Evolutionary conservation across 352 stramenopile species (phyloP).

Genomic region (Peronospora belbahrii): DNA sequence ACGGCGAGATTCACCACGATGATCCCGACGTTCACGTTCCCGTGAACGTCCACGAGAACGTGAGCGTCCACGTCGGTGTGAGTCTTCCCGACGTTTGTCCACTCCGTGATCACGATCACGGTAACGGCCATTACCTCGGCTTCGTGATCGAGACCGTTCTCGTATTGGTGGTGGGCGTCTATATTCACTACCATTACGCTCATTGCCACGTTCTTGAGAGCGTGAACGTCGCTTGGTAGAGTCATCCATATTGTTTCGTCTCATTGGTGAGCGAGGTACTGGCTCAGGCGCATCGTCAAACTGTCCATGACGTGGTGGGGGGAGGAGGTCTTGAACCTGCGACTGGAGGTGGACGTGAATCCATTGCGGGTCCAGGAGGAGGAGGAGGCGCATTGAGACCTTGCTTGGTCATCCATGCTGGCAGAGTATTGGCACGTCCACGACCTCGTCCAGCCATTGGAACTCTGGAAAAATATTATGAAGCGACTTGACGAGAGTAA

Average conservation of each 20-base stretch:
- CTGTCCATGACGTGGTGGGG: constrained; percentile 37
- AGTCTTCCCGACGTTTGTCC: constrained; percentile 16
- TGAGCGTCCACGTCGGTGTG: constrained; percentile 12
- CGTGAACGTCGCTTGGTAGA: constrained; percentile 20
- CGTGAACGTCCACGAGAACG: constrained; percentile 13
- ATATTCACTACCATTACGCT: constrained; percentile 3
- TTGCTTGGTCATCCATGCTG: constrained; percentile 82
- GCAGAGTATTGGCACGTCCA: constrained; percentile 59
- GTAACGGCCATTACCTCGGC: constrained; percentile 12
- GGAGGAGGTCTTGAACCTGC: constrained; percentile 6
- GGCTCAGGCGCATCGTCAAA: constrained; percentile 58
- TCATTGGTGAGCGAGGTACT: constrained; percentile 5
- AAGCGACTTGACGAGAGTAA: background rate
- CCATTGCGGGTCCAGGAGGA: constrained; percentile 4
- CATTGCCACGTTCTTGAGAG: constrained; percentile 14
- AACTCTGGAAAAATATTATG: background rate
- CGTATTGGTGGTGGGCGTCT: constrained; percentile 10
- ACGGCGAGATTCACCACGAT: constrained; percentile 16
- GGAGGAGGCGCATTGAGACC: constrained; percentile 14
- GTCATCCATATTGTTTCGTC: constrained; percentile 14
- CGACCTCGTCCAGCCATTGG: constrained; percentile 75
- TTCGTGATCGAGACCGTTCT: constrained; percentile 20
- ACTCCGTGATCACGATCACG: constrained; percentile 6
- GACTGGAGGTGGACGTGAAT: constrained; percentile 4
- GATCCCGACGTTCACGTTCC: constrained; percentile 21